Evolutionary conservation across 2,329 filamentous ascomycete genomes (phyloP), one percentile per base, ranked within the genome.

Genomic region (Claviceps pazoutovae): DNA sequence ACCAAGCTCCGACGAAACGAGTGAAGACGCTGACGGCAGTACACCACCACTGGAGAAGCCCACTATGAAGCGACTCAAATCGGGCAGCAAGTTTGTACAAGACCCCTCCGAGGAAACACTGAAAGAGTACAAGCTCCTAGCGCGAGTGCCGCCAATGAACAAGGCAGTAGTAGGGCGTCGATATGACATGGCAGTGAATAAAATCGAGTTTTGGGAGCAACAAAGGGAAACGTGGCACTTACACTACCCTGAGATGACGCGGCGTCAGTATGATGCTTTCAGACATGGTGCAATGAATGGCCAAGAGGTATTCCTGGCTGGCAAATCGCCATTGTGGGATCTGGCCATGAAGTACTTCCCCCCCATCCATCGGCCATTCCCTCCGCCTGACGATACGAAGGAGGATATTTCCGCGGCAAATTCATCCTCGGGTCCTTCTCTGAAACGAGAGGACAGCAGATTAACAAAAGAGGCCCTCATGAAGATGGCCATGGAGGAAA

Each of bases 211-310:
- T 58, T 84, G 80, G 80, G 72, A 74, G 46, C 68, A 70, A 45
- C 74, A 82, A 56, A 68, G 68, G 51, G 67, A 61, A 19, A 81
- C 76, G 1, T 81, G 79, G 72, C 80, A 84, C 56, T 68, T 81
- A 4, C 62, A 76, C 49, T 84, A 84, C 57, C 80, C 80, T 0
- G 75, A 80, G 55, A 82, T 84, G 78, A 81, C 75, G 0, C 73
- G 78, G 52, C 67, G 78, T 6, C 79, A 83, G 55, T 74, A 74
- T 52, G 71, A 74, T 37, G 75, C 73, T 2, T 82, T 81, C 61
- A 65, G 69, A 17, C 62, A 70, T n/a, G 77, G 75, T 16, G 78
- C 79, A 1, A 58, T 66, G 36, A 65, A 66, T 0, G 68, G 74
- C 37, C 68, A 69, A 1, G 79, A 83, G 57, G 65, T 70, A 19